Evolutionary conservation across 2,329 filamentous ascomycete species (phyloP).

Genomic region (Ilyonectria robusta): DNA sequence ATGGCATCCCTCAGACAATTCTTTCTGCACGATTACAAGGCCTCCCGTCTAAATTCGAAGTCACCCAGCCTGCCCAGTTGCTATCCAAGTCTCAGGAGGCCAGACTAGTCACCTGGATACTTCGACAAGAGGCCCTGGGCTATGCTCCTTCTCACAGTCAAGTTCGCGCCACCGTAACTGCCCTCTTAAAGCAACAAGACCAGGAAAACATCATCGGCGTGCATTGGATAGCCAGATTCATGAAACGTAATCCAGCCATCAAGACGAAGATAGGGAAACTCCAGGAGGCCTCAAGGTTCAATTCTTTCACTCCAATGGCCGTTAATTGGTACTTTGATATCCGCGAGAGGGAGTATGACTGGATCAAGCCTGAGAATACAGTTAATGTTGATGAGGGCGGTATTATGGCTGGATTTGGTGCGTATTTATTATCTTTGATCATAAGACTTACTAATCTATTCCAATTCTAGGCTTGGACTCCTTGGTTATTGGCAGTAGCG

Average conservation of each 20-base stretch:
- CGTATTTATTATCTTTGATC: not conserved
- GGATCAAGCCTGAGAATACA: slow-evolving; percentile 19
- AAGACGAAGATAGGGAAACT: too few relatives aligned
- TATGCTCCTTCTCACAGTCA: slow-evolving; percentile 28
- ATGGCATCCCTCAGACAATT: slow-evolving; percentile 11
- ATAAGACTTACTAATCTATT: not conserved
- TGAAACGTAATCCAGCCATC: too few relatives aligned
- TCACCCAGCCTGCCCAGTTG: too few relatives aligned
- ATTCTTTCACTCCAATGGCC: too few relatives aligned
- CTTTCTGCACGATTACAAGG: slow-evolving; percentile 19
- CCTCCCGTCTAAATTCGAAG: slow-evolving; percentile 4
- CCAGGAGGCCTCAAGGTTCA: too few relatives aligned
- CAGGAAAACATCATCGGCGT: not conserved
- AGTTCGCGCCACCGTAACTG: slow-evolving; percentile 8
- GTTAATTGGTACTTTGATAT: too few relatives aligned
- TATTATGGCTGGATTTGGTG: slow-evolving; percentile 15
- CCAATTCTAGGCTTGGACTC: not conserved
- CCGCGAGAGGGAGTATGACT: not conserved
- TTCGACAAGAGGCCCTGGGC: slow-evolving; percentile 10
- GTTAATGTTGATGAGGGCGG: slow-evolving; percentile 19
- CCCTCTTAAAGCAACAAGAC: slow-evolving; percentile 3
- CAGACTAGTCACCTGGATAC: too few relatives aligned
- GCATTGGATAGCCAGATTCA: too few relatives aligned
- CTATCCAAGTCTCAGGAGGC: too few relatives aligned
- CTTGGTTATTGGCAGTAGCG: not conserved